Conservation (phyloP, 768 basidiomycete species). For the Kwoniella europaea region DNA sequence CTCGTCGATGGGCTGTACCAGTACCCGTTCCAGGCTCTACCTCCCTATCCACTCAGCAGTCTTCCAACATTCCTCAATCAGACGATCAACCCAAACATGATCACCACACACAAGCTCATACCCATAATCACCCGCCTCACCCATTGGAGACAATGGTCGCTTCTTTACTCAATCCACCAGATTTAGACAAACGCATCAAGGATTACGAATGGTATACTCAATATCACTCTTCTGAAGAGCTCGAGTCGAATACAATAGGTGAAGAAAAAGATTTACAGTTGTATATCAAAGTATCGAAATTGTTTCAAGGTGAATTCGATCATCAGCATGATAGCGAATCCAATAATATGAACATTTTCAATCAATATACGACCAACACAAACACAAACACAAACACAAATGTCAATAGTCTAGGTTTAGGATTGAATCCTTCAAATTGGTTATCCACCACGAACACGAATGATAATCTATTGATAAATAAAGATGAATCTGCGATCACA, state of each 20-base stretch:
- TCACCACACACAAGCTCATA: slow-evolving; percentile 32
- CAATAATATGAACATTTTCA: not conserved
- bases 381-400: too few species aligned
- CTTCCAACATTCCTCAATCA: not conserved
- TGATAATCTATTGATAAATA: not conserved
- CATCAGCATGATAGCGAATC: slow-evolving; percentile 13
- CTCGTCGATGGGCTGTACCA: slow-evolving; percentile 31
- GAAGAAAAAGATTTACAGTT: slow-evolving; percentile 55
- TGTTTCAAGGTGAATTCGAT: slow-evolving; percentile 39
- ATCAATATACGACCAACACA: not conserved
- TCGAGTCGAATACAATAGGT: slow-evolving; percentile 42
- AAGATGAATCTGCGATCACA: not conserved
- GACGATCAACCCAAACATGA: slow-evolving; percentile 13
- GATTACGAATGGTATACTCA: slow-evolving; percentile 51
- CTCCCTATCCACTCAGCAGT: slow-evolving; percentile 4
- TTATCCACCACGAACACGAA: not conserved
- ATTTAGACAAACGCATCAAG: slow-evolving; percentile 40
- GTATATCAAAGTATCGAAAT: slow-evolving; percentile 42
- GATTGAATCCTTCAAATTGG: not conserved
- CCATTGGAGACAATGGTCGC: slow-evolving; percentile 69
- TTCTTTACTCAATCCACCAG: slow-evolving; percentile 59
- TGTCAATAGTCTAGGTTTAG: not conserved
- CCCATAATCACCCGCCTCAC: slow-evolving; percentile 28
- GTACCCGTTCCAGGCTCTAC: slow-evolving; percentile 23
- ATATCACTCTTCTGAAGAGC: slow-evolving; percentile 50